These are phyloP conservation scores for Fusarium sp. DNA, from an alignment of 2,329 filamentous ascomycete genomes.

Conservation along the genomic window DNA sequence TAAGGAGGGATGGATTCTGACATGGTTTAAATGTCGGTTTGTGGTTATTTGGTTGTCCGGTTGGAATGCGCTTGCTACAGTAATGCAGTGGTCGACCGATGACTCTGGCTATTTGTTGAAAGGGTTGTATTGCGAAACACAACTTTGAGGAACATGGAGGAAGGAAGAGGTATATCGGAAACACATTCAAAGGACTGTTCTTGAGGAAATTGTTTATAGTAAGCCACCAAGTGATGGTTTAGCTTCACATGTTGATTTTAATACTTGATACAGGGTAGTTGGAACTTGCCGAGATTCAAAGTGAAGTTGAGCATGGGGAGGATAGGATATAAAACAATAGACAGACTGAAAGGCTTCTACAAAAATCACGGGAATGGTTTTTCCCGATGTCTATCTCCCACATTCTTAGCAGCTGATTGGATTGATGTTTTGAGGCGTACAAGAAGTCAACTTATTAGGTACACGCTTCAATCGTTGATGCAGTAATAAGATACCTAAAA, in stretches of 20 bases:
- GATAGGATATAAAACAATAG: neutral
- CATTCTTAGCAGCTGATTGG: neutral
- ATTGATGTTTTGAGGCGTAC: neutral
- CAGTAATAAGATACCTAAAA: neutral
- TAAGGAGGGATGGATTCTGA: neutral
- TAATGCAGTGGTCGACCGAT: neutral
- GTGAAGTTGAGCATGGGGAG: neutral
- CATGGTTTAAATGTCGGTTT: neutral
- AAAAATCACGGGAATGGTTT: neutral
- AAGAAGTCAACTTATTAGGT: neutral
- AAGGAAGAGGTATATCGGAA: neutral
- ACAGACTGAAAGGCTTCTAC: neutral
- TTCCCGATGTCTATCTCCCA: neutral
- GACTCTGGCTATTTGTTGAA: neutral
- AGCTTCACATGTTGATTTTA: neutral
- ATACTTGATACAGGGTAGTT: constrained; percentile 12
- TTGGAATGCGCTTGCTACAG: neutral
- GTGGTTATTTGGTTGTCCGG: neutral
- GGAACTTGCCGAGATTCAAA: neutral
- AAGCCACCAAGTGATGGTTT: neutral
- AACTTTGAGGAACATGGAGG: neutral
- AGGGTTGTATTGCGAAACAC: neutral
- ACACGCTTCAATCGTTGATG: neutral
- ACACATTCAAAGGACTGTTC: neutral
- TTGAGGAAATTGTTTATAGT: neutral